Base-by-base conservation (phyloP, 169 alveolate genomes). In the Plasmodium berghei region DNA sequence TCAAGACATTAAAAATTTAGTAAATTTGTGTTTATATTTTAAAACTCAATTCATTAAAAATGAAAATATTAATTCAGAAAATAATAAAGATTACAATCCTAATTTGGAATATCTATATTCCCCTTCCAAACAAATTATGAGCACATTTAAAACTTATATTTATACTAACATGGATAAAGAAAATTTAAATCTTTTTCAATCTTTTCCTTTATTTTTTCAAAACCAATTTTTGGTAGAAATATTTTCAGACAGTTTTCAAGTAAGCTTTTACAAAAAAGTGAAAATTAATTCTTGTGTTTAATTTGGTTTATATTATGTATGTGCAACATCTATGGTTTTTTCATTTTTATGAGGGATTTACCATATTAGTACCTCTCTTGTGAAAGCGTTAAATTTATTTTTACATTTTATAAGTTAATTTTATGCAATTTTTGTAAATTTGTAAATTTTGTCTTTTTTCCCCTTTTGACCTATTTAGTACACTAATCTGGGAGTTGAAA, bases 1-100 rank as follows among this genome's bases (percentile, higher is more conserved):
- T 40, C 97, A 97, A 1, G 99, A 96, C 83, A 93, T 97, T 55
- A 96, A 96, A 34, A 94, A 91, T 22, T 90, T 97, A 54, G 97
- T 98, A 72, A 34, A 34, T 34, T 34, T 34, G 73, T 88, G n/a
- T 97, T 96, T 85, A 95, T 96, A 34, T 34, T 34, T 34, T 34
- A 34, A 34, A 34, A 34, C 42, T 72, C 95, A 96, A 87, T 96
- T 95, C 72, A 93, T 95, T 77, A 72, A 94, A 20, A 96, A 95
- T 22, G 90, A n/a, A n/a, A n/a, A n/a, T n/a, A n/a, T n/a, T n/a
- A n/a, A n/a, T n/a, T n/a, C n/a, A n/a, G n/a, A 89, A 42, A 45
- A 61, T 12, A 49, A 54, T 9, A 56, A n/a, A 20, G 22, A 56
- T 9, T 34, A 49, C 22, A 22, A 49, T 48, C 5, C 46, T 24